Conservation (phyloP, 768 basidiomycete genomes). For the Dioszegia aurantiaca region DNA sequence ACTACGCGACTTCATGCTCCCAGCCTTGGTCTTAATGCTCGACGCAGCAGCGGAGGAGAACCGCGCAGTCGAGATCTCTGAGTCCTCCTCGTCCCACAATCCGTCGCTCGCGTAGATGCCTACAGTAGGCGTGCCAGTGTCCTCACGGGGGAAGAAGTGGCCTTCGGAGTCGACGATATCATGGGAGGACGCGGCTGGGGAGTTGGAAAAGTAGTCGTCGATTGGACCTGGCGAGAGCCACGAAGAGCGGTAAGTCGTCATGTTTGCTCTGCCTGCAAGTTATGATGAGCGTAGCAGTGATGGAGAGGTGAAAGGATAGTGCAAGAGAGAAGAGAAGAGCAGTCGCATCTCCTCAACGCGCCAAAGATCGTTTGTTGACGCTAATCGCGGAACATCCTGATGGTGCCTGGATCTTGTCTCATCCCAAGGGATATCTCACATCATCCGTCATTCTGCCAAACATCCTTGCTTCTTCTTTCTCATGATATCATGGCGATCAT, state of each 20-base stretch:
- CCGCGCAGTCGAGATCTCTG: constrained; percentile 4
- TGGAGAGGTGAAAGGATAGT: neutral
- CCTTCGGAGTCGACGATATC: constrained; percentile 1
- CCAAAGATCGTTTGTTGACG: no score
- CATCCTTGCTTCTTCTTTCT: neutral
- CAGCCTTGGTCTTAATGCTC: constrained; percentile 10
- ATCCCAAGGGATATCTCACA: constrained; percentile 8
- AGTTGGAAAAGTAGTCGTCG: constrained; percentile 13
- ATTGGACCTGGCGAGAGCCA: constrained; percentile 6
- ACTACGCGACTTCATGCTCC: constrained; percentile 18
- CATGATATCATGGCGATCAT: no score
- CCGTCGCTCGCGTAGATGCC: constrained; percentile 46
- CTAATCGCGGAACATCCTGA: no score
- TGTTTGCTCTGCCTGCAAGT: neutral
- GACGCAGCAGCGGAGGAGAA: constrained; percentile 12
- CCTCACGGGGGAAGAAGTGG: neutral
- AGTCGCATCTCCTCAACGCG: no score
- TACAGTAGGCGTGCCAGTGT: constrained; percentile 29
- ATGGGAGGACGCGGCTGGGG: neutral
- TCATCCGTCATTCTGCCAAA: neutral
- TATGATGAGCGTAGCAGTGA: no score
- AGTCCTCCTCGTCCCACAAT: constrained; percentile 44
- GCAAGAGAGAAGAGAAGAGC: no score
- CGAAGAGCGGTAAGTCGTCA: constrained; percentile 7
- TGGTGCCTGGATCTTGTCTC: neutral